Conservation (phyloP, 495 filamentous ascomycete species). For the Penicillium goetzii region DNA sequence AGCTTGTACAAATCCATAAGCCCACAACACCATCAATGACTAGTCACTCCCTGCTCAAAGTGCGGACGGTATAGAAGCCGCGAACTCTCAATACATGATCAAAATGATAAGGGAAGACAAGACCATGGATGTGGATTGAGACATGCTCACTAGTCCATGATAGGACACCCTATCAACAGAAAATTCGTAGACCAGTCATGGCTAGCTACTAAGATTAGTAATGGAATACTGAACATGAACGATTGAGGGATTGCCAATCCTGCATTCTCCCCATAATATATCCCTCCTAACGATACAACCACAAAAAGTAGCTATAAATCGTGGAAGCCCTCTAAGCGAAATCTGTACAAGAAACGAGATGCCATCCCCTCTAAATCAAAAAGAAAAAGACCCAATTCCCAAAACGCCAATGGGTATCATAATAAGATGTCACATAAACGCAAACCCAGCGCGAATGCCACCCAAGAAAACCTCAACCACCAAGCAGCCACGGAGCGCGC, state of each 20-base stretch:
- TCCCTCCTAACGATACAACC: background rate
- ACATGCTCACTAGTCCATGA: background rate
- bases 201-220: background rate
- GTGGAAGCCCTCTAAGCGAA: background rate
- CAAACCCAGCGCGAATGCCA: slow-evolving; percentile 8
- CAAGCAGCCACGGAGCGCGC: slow-evolving; percentile 6
- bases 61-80: background rate
- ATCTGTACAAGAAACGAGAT: slow-evolving; percentile 10
- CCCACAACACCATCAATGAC: background rate
- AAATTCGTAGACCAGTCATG: background rate
- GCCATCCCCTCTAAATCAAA: background rate
- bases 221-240: background rate
- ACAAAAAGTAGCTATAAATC: background rate
- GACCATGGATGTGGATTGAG: background rate
- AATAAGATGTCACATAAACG: slow-evolving; percentile 19
- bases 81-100: background rate
- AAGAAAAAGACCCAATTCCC: slow-evolving; percentile 13
- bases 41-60: background rate
- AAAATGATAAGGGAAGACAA: background rate
- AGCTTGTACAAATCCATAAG: background rate
- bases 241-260: background rate
- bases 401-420: slow-evolving; percentile 39
- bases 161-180: background rate
- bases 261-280: background rate
- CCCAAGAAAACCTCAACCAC: slow-evolving; percentile 1